Percentiles rank a stretch among this genome's conserved stretches.
These are phyloP conservation scores for Chenopodium formosanum DNA, from an alignment of 148 eudicot species.

Conservation along the genomic window DNA sequence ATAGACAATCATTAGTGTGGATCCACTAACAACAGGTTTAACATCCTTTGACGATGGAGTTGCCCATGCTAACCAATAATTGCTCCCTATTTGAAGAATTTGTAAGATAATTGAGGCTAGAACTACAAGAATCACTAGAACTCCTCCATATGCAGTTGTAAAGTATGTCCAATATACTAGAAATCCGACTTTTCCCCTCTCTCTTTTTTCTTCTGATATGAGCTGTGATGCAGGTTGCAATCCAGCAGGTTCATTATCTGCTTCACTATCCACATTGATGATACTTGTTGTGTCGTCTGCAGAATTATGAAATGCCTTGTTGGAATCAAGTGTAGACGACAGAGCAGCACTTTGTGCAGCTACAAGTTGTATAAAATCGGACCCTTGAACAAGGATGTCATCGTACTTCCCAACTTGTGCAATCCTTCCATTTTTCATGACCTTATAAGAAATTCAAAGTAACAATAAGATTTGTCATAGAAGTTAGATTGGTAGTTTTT, in stretches of 20 bases:
- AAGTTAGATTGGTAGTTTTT: background rate
- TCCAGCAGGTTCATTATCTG: background rate
- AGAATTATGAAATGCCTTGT: background rate
- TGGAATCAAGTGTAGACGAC: conserved; percentile 5
- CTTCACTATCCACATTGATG: background rate
- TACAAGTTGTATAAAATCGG: conserved; percentile 10
- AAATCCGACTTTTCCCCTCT: conserved; percentile 14
- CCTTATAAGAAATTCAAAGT: conserved; percentile 7
- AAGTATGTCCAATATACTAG: conserved; percentile 21
- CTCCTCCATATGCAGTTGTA: conserved; percentile 18
- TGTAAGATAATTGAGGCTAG: background rate
- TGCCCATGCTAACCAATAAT: conserved; percentile 23
- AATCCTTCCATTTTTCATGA: conserved; percentile 22
- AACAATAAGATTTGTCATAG: background rate
- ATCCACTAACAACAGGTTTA: conserved; percentile 5
- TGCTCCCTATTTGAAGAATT: conserved; percentile 13
- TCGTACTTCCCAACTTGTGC: conserved; percentile 1
- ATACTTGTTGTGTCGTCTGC: background rate
- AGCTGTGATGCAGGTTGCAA: conserved; percentile 9
- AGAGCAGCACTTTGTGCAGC: conserved; percentile 2
- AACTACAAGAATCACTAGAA: background rate
- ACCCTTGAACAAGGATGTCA: conserved; percentile 8
- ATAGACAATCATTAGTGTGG: conserved; percentile 11
- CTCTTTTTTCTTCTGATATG: conserved; percentile 21
- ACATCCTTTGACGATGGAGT: conserved; percentile 14